Evolutionary conservation across 192 early-diverging fungal genomes (phyloP).

Genomic region (Haplosporangium gracile): DNA sequence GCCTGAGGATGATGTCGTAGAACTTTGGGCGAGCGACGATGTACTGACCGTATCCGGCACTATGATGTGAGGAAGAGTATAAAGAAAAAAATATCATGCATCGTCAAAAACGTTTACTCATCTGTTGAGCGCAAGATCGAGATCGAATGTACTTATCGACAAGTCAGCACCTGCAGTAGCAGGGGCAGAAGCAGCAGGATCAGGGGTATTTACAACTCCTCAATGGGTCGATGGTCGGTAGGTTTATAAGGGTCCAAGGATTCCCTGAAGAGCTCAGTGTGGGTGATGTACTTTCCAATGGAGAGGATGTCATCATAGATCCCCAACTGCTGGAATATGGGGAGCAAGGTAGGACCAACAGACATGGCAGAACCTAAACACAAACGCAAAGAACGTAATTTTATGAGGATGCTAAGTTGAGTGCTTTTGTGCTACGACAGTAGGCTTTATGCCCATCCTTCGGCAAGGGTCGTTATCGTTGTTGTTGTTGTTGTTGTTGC

Average conservation of each 20-base stretch:
- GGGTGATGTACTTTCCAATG: neutral
- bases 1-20: neutral
- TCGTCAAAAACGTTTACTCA: too few species aligned
- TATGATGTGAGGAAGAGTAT: neutral
- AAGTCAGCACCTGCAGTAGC: too few species aligned
- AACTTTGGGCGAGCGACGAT: neutral
- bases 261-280: neutral
- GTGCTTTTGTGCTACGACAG: neutral
- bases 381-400: neutral
- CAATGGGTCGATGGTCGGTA: neutral
- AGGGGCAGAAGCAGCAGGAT: neutral
- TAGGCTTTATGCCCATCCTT: neutral
- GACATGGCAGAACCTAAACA: conserved; percentile 10
- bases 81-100: too few species aligned
- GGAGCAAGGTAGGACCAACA: neutral
- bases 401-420: neutral
- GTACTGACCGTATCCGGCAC: neutral
- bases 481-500: neutral
- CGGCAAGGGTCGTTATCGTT: neutral
- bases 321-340: neutral
- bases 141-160: too few species aligned
- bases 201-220: neutral
- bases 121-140: too few species aligned
- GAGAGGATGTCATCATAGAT: conserved; percentile 9
- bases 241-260: neutral